These are phyloP conservation scores for Plasmodium chabaudi DNA, from an alignment of 169 alveolate genomes.

Conservation along the genomic window DNA sequence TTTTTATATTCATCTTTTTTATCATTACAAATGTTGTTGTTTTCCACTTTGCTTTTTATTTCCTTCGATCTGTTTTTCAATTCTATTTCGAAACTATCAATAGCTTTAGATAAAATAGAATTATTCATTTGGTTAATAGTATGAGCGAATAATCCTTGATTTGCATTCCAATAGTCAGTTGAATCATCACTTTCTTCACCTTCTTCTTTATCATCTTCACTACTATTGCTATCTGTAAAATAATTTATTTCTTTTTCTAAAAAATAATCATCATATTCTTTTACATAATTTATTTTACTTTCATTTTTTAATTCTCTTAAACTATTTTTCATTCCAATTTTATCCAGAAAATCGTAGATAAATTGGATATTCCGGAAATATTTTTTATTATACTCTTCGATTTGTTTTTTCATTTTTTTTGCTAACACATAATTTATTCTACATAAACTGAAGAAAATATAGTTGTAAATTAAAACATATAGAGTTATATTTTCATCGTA, in stretches of 20 bases:
- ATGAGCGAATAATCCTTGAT: constrained; percentile 16
- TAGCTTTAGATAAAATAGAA: constrained; percentile 57
- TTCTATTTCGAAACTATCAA: constrained; percentile 38
- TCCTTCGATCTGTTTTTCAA: constrained; percentile 13
- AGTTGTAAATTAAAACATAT: too few relatives aligned
- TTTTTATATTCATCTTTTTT: too few relatives aligned
- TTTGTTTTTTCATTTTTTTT: constrained; percentile 58
- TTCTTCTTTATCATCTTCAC: background rate
- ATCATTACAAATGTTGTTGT: too few relatives aligned
- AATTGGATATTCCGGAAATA: constrained; percentile 59
- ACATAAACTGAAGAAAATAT: too few relatives aligned
- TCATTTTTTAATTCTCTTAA: constrained; percentile 46
- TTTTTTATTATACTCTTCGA: constrained; percentile 60
- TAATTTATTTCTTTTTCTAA: constrained; percentile 3
- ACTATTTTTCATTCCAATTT: constrained; percentile 68
- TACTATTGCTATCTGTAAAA: background rate
- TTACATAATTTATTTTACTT: constrained; percentile 65
- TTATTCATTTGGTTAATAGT: constrained; percentile 53
- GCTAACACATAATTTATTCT: background rate
- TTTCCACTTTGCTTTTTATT: background rate
- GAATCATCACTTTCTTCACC: constrained; percentile 4
- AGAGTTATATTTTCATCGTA: background rate
- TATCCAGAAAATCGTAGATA: constrained; percentile 64
- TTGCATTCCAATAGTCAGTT: constrained; percentile 33
- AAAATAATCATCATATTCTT: constrained; percentile 45